Evolutionary conservation across 2,329 filamentous ascomycete species (phyloP).

Genomic region (Chrysosporium queenslandicum): DNA sequence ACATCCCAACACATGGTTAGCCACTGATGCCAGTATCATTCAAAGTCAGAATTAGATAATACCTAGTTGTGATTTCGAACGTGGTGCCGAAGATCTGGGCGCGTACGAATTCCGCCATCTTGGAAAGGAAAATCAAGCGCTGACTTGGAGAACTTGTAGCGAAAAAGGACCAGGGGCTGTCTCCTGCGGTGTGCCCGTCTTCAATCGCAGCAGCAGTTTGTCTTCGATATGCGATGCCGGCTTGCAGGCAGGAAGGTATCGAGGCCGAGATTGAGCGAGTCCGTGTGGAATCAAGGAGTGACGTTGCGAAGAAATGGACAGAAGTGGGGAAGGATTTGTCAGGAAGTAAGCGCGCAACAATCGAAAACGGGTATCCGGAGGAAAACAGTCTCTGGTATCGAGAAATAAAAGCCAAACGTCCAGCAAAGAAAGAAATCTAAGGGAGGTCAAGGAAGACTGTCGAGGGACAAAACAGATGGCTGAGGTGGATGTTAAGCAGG

Average conservation of each 20-base stretch:
- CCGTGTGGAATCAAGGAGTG: not conserved
- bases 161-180: not conserved
- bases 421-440: not conserved
- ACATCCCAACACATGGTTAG: constrained; percentile 13
- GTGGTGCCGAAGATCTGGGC: constrained; percentile 99
- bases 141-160: not conserved
- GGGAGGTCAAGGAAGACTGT: not conserved
- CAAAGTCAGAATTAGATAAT: constrained; percentile 23
- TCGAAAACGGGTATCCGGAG: not conserved
- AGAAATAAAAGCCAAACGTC: not conserved
- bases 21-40: constrained; percentile 19
- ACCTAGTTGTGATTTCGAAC: constrained; percentile 99
- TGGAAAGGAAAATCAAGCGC: not conserved
- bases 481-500: not conserved
- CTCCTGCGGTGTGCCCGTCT: not conserved
- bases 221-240: not conserved
- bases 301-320: constrained; percentile 4
- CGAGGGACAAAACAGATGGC: not conserved
- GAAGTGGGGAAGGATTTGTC: constrained; percentile 6
- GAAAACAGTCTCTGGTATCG: not conserved
- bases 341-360: not conserved
- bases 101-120: constrained; percentile 97
- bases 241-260: no score
- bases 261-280: not conserved
- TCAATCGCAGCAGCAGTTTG: not conserved